Base-by-base conservation (phyloP, 352 stramenopile genomes). In the Phytophthora ramorum region DNA sequence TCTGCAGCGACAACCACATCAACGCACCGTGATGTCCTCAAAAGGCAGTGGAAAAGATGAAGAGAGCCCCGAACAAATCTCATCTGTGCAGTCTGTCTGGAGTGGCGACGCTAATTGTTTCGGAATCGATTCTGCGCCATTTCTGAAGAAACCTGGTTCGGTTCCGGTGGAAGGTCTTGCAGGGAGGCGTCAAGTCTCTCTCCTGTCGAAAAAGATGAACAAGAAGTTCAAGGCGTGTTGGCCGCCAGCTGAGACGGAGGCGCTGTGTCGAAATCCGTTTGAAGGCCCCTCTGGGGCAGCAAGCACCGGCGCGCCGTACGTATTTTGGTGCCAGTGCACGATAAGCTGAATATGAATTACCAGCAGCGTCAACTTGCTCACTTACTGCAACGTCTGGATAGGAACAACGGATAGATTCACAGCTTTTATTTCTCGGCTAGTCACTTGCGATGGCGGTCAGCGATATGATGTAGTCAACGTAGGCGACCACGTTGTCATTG, bases 311-410 rank as follows among this genome's bases (percentile, higher is more conserved):
- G 7, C 53, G 7, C 38, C 56, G 13, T 79, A 78, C 35, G 59
- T 87, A n/a, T 79, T 85, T 73, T 91, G 79, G 82, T 91, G 82
- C 37, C 72, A 91, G 58, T 91, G 82, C 57, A 65, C 63, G 14
- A 69, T 89, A 47, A 84, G 66, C 49, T 91, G 54, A 86, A 57
- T 43, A 22, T 20, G 14, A 19, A 19, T 19, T 43, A 19, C 32
- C 32, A 38, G 3, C n/a, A 40, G 37, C 22, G 10, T 38, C 51
- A 16, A 35, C 9, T 13, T 38, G 24, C 20, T 6, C 12, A 40
- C 14, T 43, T 17, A 19, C 35, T 41, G 12, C 16, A 19, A 40
- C 12, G 10, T 40, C 32, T 40, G 12, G 12, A n/a, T 40, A 14
- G 0, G 34, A 40, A 40, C 32, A 38, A 2, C 34, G 1, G 34